Percentiles rank a stretch among this genome's conserved stretches.
These are phyloP conservation scores for Wickerhamomyces sp. DNA, from an alignment of 1,139 yeast species.

Conservation along the genomic window DNA sequence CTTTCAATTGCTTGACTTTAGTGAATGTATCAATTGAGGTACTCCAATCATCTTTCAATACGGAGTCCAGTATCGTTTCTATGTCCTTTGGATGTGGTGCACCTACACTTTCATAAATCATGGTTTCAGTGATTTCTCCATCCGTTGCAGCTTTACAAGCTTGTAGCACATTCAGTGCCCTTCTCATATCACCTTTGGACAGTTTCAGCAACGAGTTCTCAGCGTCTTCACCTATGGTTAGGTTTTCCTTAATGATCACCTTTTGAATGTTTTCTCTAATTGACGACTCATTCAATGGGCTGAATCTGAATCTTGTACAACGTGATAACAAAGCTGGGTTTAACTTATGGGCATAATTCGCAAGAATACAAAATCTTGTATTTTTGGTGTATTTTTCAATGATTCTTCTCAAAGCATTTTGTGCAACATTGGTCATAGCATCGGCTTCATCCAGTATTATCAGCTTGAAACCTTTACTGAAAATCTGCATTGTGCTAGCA, in stretches of 20 bases:
- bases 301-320: constrained; percentile 91
- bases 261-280: constrained; percentile 60
- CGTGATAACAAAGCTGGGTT: constrained; percentile 93
- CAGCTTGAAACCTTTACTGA: constrained; percentile 73
- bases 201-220: constrained; percentile 60
- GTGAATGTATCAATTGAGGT: constrained; percentile 65
- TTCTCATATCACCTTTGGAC: constrained; percentile 93
- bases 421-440: constrained; percentile 97
- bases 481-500: constrained; percentile 93
- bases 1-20: constrained; percentile 62
- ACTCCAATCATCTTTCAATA: constrained; percentile 86
- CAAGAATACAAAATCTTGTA: constrained; percentile 92
- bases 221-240: constrained; percentile 58
- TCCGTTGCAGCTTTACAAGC: constrained; percentile 83
- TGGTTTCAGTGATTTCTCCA: constrained; percentile 56
- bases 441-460: constrained; percentile 97
- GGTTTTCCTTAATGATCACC: constrained; percentile 65
- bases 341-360: constrained; percentile 92
- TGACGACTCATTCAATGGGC: constrained; percentile 70
- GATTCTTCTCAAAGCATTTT: constrained; percentile 85
- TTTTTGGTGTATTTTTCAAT: constrained; percentile 94
- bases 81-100: constrained; percentile 90
- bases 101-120: constrained; percentile 93
- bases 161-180: constrained; percentile 89
- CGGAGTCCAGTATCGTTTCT: constrained; percentile 66